Evolutionary conservation across 371 early-diverging fungal genomes (phyloP).

Genomic region (Actinomortierella ambigua): DNA sequence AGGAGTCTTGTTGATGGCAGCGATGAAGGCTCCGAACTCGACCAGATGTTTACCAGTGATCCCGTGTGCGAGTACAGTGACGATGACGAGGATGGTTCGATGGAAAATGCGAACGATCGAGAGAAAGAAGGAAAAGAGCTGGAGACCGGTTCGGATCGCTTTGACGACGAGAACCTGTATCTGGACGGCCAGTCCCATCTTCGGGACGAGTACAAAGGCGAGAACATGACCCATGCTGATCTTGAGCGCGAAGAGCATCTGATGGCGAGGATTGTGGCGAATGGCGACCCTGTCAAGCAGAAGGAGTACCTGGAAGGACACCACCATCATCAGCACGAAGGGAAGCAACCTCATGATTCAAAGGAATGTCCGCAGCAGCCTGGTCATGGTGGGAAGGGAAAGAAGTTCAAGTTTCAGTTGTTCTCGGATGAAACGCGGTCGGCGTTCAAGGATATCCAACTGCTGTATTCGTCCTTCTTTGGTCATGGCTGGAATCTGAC

Average conservation of each 20-base stretch:
- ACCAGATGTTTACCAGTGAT: too few relatives aligned
- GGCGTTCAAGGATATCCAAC: conserved; percentile 42
- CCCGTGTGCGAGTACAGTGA: too few relatives aligned
- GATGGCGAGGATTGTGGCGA: conserved; percentile 41
- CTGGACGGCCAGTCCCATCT: not conserved
- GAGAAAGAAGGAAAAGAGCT: too few relatives aligned
- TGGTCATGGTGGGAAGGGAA: not conserved
- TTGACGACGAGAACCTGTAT: conserved; percentile 5
- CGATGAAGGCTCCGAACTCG: too few relatives aligned
- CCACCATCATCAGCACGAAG: not conserved
- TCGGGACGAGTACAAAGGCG: conserved; percentile 23
- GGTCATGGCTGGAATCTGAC: conserved; percentile 44
- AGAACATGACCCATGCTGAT: conserved; percentile 27
- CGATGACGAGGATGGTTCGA: too few relatives aligned
- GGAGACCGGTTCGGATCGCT: too few relatives aligned
- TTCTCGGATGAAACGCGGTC: conserved; percentile 40
- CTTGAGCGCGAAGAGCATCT: conserved; percentile 33
- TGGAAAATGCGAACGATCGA: too few relatives aligned
- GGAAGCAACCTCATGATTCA: not conserved
- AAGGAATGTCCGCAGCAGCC: conserved; percentile 13
- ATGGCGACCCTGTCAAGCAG: conserved; percentile 30
- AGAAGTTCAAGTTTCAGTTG: conserved; percentile 26
- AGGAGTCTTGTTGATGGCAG: too few relatives aligned
- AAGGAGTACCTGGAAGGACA: conserved; percentile 26
- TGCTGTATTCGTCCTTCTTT: conserved; percentile 45